Evolutionary conservation across 1,284 basidiomycete species (phyloP).

Genomic region (Hypsizygus ulmarius): DNA sequence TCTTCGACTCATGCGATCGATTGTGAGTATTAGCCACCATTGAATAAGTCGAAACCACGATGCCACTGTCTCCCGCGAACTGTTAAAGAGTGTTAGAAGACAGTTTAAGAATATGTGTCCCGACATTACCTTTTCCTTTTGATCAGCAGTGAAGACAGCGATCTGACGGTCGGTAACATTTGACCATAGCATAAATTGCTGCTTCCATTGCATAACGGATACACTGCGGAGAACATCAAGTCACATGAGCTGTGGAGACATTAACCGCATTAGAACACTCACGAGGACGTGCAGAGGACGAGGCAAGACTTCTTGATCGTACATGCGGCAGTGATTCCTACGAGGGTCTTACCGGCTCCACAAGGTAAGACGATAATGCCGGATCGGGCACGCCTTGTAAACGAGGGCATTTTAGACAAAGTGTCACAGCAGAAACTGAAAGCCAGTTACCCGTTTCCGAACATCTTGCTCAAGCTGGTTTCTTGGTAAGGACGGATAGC

Average conservation of each 20-base stretch:
- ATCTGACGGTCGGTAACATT: slow-evolving; percentile 95
- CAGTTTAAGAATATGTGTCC: slow-evolving; percentile 6
- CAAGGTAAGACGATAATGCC: slow-evolving; percentile 99
- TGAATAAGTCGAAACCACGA: slow-evolving; percentile 96
- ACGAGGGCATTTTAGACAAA: slow-evolving; percentile 11
- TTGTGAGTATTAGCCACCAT: slow-evolving; percentile 98
- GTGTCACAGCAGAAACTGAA: slow-evolving; percentile 3
- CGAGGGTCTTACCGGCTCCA: slow-evolving; percentile 97
- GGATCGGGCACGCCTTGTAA: slow-evolving; percentile 82
- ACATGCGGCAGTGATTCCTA: slow-evolving; percentile 98
- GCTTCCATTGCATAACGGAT: slow-evolving; percentile 97
- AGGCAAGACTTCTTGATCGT: slow-evolving; percentile 99
- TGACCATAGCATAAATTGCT: slow-evolving; percentile 96
- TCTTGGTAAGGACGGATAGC: slow-evolving; percentile 97
- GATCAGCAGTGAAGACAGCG: slow-evolving; percentile 92
- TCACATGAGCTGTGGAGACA: slow-evolving; percentile 13
- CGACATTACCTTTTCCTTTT: slow-evolving; percentile 84
- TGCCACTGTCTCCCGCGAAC: slow-evolving; percentile 93
- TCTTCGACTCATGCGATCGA: slow-evolving; percentile 93
- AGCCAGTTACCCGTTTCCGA: slow-evolving; percentile 83
- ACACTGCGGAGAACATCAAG: slow-evolving; percentile 54
- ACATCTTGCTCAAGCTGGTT: slow-evolving; percentile 97
- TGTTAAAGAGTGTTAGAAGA: slow-evolving; percentile 31
- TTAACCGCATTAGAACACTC: slow-evolving; percentile 34
- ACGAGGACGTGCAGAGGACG: slow-evolving; percentile 97